Evolutionary conservation across 805 yeast genomes (phyloP).

Genomic region (Candida oleophila): DNA sequence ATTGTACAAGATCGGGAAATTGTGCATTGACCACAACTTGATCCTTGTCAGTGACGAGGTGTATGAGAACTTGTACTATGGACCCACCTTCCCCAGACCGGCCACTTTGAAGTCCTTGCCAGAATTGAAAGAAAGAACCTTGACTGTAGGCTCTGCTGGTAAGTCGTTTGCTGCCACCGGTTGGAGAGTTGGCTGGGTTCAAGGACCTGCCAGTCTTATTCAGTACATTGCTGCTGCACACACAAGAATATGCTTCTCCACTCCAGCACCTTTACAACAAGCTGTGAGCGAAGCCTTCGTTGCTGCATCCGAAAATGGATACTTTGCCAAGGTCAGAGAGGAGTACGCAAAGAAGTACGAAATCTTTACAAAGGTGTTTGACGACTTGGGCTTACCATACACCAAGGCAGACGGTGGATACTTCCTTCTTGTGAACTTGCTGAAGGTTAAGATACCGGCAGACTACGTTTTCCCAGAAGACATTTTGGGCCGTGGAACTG

Average conservation of each 20-base stretch:
- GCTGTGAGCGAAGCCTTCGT: constrained; percentile 80
- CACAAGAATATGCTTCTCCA: constrained; percentile 88
- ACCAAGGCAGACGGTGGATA: constrained; percentile 93
- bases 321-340: constrained; percentile 67
- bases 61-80: constrained; percentile 84
- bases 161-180: constrained; percentile 99
- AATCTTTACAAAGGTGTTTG: constrained; percentile 74
- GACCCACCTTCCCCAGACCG: constrained; percentile 69
- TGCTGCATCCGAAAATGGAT: constrained; percentile 58
- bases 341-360: constrained; percentile 71
- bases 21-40: constrained; percentile 84
- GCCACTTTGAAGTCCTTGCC: constrained; percentile 68
- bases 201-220: constrained; percentile 80
- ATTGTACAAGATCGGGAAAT: constrained; percentile 67
- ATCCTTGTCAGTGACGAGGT: constrained; percentile 91
- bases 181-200: constrained; percentile 97
- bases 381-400: constrained; percentile 85
- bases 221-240: constrained; percentile 86
- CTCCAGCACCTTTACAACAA: constrained; percentile 90
- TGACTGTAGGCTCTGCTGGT: constrained; percentile 96
- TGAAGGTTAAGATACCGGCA: constrained; percentile 75
- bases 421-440: constrained; percentile 83
- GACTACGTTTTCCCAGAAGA: constrained; percentile 73
- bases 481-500: constrained; percentile 59
- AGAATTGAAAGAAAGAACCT: constrained; percentile 73